Percentiles rank a stretch among this genome's conserved stretches.
phyloP scores from a whole-genome alignment of 2,329 filamentous ascomycete species.

The Alternaria brassicae region DNA sequence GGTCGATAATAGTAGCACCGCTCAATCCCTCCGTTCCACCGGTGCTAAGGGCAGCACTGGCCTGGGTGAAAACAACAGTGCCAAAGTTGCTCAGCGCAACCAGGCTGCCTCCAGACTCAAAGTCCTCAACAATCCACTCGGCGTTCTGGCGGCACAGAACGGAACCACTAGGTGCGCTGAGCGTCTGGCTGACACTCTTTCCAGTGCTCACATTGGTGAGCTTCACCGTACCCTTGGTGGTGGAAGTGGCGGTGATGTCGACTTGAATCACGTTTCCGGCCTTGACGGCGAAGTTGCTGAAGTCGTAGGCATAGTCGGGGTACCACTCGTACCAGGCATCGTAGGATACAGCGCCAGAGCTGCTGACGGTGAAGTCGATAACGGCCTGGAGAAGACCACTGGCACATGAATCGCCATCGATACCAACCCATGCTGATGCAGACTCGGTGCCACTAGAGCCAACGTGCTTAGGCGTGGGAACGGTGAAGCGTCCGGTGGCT shows the following conservation, averaged over 20 bases:
- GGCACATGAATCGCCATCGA: slow-evolving; percentile 65
- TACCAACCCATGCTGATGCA: slow-evolving; percentile 66
- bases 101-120: not conserved
- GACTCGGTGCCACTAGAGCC: slow-evolving; percentile 52
- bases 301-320: slow-evolving; percentile 63
- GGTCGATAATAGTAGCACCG: not conserved
- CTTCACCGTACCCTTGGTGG: slow-evolving; percentile 54
- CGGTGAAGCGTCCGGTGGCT: slow-evolving; percentile 62
- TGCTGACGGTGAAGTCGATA: slow-evolving; percentile 60
- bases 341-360: slow-evolving; percentile 50
- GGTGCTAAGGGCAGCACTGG: not conserved
- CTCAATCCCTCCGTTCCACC: not conserved
- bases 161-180: slow-evolving; percentile 37
- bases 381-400: slow-evolving; percentile 65
- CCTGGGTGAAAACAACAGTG: not conserved
- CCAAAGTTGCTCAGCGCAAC: slow-evolving; percentile 2
- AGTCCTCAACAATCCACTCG: slow-evolving; percentile 61
- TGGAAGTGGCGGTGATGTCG: slow-evolving; percentile 52
- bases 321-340: slow-evolving; percentile 70
- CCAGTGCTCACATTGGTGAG: slow-evolving; percentile 63
- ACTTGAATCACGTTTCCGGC: slow-evolving; percentile 57
- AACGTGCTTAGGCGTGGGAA: slow-evolving; percentile 57
- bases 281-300: slow-evolving; percentile 54
- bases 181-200: slow-evolving; percentile 60
- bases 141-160: slow-evolving; percentile 53